Conservation (phyloP, 768 basidiomycete genomes). For the Leccinum olivaceopallidum region DNA sequence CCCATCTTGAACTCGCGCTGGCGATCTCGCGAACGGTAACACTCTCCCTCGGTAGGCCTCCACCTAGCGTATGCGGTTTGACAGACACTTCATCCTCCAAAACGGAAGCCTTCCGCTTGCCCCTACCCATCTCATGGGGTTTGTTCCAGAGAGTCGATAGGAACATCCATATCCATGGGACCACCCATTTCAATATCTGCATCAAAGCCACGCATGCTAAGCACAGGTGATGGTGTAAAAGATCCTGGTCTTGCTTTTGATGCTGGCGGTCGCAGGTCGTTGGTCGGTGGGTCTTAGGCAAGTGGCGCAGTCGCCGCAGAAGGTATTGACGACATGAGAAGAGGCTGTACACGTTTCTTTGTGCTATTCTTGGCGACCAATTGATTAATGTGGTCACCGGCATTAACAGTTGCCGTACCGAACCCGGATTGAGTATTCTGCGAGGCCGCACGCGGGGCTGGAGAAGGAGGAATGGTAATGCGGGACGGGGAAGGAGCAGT, state of each 20-base stretch:
- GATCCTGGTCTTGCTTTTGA: slow-evolving; percentile 29
- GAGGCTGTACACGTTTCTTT: slow-evolving; percentile 65
- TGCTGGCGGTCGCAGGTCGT: slow-evolving; percentile 19
- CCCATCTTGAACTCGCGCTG: slow-evolving; percentile 15
- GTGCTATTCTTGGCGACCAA: slow-evolving; percentile 73
- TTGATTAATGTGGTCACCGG: slow-evolving; percentile 66
- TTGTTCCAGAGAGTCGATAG: slow-evolving; percentile 54
- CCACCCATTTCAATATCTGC: slow-evolving; percentile 43
- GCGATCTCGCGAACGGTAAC: slow-evolving; percentile 58
- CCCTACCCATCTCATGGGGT: slow-evolving; percentile 40
- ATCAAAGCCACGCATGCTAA: slow-evolving; percentile 51
- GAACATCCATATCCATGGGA: slow-evolving; percentile 53
- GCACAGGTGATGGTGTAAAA: slow-evolving; percentile 45
- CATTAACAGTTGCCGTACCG: slow-evolving; percentile 35
- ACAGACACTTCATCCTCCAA: slow-evolving; percentile 41
- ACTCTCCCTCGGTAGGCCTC: slow-evolving; percentile 54
- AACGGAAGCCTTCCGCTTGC: slow-evolving; percentile 54
- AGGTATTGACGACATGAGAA: slow-evolving; percentile 39
- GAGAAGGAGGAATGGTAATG: slow-evolving; percentile 54
- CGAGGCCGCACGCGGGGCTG: slow-evolving; percentile 34
- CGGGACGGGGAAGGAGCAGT: slow-evolving; percentile 26
- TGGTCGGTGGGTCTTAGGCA: slow-evolving; percentile 13
- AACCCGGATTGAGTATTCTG: slow-evolving; percentile 43
- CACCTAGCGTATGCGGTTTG: slow-evolving; percentile 64
- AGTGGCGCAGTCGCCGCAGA: slow-evolving; percentile 31